Conservation (phyloP, 1,139 yeast species). For the Suhomyces bokatorum region DNA sequence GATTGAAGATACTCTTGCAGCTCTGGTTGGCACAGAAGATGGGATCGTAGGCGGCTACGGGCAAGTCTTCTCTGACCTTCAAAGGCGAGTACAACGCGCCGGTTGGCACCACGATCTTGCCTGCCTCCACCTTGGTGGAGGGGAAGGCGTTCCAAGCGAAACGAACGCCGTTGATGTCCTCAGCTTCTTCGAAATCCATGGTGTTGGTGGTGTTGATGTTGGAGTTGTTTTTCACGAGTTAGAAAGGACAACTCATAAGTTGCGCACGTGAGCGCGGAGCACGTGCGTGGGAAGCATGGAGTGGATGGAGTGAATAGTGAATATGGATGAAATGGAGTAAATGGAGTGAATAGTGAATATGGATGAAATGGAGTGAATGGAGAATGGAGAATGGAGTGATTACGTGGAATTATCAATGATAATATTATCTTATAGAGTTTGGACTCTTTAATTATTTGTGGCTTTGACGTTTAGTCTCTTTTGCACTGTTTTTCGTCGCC, state of each 20-base stretch:
- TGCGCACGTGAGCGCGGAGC: conserved; percentile 10
- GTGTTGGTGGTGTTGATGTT: conserved; percentile 6
- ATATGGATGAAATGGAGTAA: too few species aligned
- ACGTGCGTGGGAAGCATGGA: background rate
- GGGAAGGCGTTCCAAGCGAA: conserved; percentile 63
- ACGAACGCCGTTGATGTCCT: conserved; percentile 51
- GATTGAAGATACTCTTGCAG: conserved; percentile 87
- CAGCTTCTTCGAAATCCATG: conserved; percentile 54
- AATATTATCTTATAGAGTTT: too few species aligned
- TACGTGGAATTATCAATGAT: too few species aligned
- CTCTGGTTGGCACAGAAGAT: conserved; percentile 74
- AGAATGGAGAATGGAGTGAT: background rate
- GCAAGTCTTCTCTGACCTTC: conserved; percentile 73
- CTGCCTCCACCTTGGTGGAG: conserved; percentile 85
- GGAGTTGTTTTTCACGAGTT: conserved; percentile 9
- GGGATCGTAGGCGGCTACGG: conserved; percentile 88
- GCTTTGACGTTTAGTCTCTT: too few species aligned
- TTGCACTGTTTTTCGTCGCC: too few species aligned
- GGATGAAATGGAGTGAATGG: background rate
- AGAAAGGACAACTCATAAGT: conserved; percentile 14
- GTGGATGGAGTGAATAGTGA: background rate
- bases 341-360: background rate
- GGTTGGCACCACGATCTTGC: conserved; percentile 90
- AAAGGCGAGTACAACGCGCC: conserved; percentile 95
- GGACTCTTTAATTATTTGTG: too few species aligned